phyloP scores from a whole-genome alignment of 2,329 filamentous ascomycete species.

The Aspergillus chevalieri region DNA sequence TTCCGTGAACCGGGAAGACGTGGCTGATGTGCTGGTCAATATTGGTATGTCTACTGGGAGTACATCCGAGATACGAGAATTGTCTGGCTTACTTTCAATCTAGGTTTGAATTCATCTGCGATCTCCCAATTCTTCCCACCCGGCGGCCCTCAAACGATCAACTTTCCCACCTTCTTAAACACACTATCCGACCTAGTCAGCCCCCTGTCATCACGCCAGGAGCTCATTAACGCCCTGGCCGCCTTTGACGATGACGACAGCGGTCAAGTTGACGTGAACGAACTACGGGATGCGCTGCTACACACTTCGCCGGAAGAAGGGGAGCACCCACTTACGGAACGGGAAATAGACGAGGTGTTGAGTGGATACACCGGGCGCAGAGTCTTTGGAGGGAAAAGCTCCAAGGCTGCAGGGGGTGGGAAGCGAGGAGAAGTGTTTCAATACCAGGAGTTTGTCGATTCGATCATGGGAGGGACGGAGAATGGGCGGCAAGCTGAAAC shows the following conservation, averaged over 20 bases:
- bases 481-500: slow-evolving; percentile 18
- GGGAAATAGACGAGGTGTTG: slow-evolving; percentile 81
- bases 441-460: slow-evolving; percentile 85
- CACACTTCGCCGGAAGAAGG: slow-evolving; percentile 74
- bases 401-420: slow-evolving; percentile 36
- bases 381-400: slow-evolving; percentile 61
- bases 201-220: slow-evolving; percentile 67
- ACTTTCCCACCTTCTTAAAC: slow-evolving; percentile 79
- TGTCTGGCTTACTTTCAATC: slow-evolving; percentile 3
- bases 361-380: slow-evolving; percentile 76
- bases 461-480: slow-evolving; percentile 51
- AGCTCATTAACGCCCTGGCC: slow-evolving; percentile 82
- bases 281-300: slow-evolving; percentile 75
- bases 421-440: slow-evolving; percentile 83
- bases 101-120: slow-evolving; percentile 69
- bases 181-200: slow-evolving; percentile 69
- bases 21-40: slow-evolving; percentile 80
- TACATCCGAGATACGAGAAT: no score
- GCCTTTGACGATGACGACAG: slow-evolving; percentile 96
- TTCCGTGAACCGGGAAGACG: slow-evolving; percentile 71
- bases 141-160: slow-evolving; percentile 64
- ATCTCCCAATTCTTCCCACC: slow-evolving; percentile 79
- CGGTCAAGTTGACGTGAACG: slow-evolving; percentile 78
- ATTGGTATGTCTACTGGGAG: slow-evolving; percentile 51
- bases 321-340: slow-evolving; percentile 55